A percentile compares a stretch with the other conserved stretches of the same genome.
Conservation (phyloP, 306 rosid species). For the Cucurbita argyrosperma region DNA sequence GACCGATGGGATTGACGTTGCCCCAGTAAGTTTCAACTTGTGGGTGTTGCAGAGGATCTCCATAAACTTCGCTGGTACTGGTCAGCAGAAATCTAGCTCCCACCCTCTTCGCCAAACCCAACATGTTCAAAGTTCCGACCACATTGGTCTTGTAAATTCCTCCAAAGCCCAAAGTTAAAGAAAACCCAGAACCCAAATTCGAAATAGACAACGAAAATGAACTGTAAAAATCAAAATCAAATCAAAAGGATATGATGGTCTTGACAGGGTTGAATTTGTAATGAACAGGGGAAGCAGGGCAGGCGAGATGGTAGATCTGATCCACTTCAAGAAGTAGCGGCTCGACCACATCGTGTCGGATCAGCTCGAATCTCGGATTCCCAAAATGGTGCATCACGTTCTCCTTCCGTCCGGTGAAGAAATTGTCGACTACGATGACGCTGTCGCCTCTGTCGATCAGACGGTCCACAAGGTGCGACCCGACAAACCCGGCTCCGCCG, state of each 20-base stretch:
- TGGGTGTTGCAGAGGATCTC: constrained; percentile 96
- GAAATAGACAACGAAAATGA: neutral
- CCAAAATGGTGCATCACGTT: constrained; percentile 90
- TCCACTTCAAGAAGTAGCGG: constrained; percentile 86
- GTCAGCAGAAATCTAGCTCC: constrained; percentile 87
- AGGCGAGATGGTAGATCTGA: constrained; percentile 97
- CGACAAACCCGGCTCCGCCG: constrained; percentile 91
- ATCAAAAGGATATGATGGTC: constrained; percentile 69
- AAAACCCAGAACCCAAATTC: neutral
- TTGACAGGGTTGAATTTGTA: constrained; percentile 97
- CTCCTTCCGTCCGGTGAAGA: constrained; percentile 86
- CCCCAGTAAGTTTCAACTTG: constrained; percentile 99
- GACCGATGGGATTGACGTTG: constrained; percentile 96
- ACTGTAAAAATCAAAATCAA: neutral
- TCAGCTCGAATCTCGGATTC: constrained; percentile 80
- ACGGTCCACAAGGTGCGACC: constrained; percentile 92
- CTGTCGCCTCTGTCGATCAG: constrained; percentile 81
- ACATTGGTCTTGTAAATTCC: constrained; percentile 78
- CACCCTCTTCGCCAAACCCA: constrained; percentile 77
- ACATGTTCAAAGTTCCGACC: constrained; percentile 93
- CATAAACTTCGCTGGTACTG: constrained; percentile 95
- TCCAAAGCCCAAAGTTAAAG: constrained; percentile 21
- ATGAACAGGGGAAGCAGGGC: constrained; percentile 96
- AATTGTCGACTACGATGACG: constrained; percentile 85
- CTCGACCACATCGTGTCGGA: constrained; percentile 94